Conservation (phyloP, 179 eudicot species). For the Beta macrorhiza region DNA sequence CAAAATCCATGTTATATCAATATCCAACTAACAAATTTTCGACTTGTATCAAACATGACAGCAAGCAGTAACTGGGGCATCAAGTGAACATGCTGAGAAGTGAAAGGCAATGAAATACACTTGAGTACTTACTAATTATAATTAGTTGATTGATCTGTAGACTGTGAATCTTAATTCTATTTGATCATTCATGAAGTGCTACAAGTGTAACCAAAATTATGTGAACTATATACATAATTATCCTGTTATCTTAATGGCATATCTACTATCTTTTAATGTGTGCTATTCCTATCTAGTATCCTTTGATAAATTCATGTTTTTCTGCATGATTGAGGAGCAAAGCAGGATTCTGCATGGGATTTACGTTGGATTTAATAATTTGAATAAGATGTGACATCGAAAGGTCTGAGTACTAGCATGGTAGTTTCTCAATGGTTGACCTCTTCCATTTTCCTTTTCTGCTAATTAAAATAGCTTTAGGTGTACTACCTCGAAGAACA, state of each 20-base stretch:
- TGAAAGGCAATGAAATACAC: constrained; percentile 12
- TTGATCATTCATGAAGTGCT: background rate
- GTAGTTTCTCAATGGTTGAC: no score
- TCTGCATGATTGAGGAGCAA: no score
- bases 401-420: no score
- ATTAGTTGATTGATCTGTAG: background rate
- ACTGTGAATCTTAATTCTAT: background rate
- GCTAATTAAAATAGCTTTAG: no score
- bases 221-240: background rate
- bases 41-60: constrained; percentile 27
- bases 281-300: background rate
- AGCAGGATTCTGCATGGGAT: no score
- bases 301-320: background rate
- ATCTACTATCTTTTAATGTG: background rate
- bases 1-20: background rate
- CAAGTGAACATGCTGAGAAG: constrained; percentile 20
- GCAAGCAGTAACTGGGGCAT: constrained; percentile 51
- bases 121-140: background rate
- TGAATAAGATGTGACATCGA: no score
- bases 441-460: no score
- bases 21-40: background rate
- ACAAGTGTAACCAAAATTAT: constrained; percentile 10
- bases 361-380: no score
- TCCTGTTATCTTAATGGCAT: no score
- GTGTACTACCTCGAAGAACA: no score